These are phyloP conservation scores for Gracilariopsis chorda DNA, from an alignment of 23 red algal species.

Conservation along the genomic window DNA sequence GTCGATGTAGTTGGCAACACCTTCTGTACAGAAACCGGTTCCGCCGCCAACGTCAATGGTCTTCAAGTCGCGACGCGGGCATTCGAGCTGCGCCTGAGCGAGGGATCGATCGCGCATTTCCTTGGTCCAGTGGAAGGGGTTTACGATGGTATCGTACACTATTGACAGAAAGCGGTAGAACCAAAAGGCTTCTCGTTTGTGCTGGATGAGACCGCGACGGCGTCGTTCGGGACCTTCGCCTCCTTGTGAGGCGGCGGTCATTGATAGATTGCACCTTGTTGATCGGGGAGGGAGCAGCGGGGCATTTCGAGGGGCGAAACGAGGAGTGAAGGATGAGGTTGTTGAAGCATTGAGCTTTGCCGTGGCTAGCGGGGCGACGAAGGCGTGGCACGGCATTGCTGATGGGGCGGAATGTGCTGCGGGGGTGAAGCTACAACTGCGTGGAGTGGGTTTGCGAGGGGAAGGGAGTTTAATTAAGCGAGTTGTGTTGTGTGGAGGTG, in stretches of 20 bases:
- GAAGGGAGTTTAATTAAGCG: not conserved
- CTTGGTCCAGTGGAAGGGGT: constrained; percentile 97
- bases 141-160: constrained; percentile 96
- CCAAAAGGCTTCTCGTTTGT: constrained; percentile 99
- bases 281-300: not conserved
- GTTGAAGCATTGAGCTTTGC: not conserved
- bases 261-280: constrained; percentile 5
- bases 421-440: no score
- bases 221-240: constrained; percentile 42
- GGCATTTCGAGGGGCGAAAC: not conserved
- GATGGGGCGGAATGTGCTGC: not conserved
- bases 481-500: not conserved
- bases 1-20: constrained; percentile 84
- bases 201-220: constrained; percentile 88
- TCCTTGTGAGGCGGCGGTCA: constrained; percentile 14
- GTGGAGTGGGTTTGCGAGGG: not conserved
- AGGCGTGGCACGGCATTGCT: constrained; percentile 24
- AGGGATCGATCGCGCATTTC: constrained; percentile 93
- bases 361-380: constrained; percentile 20
- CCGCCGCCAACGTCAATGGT: constrained; percentile 93
- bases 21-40: constrained; percentile 94
- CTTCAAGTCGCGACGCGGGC: constrained; percentile 61
- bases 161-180: constrained; percentile 99
- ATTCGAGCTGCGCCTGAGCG: constrained; percentile 72
- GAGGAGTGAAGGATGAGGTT: not conserved